These are phyloP conservation scores for Globisporangium lucens DNA, from an alignment of 352 stramenopile species.

Conservation along the genomic window DNA sequence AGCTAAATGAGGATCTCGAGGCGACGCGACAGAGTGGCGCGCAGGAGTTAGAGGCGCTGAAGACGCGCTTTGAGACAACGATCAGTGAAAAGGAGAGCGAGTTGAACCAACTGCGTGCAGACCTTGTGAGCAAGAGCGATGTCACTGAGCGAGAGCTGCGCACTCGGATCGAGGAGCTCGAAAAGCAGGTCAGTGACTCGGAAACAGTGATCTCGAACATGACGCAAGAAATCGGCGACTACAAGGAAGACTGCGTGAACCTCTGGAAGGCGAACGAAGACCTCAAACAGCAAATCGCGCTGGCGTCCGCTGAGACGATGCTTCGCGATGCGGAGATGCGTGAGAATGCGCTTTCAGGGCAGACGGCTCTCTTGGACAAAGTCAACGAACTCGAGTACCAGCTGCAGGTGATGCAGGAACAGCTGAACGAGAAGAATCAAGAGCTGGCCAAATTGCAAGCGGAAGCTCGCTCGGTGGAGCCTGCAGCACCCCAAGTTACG, in stretches of 20 bases:
- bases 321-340: constrained; percentile 54
- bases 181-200: constrained; percentile 29
- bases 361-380: constrained; percentile 48
- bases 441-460: constrained; percentile 37
- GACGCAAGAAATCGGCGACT: constrained; percentile 63
- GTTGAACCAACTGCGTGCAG: constrained; percentile 21
- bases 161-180: constrained; percentile 34
- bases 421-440: constrained; percentile 57
- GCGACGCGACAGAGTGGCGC: constrained; percentile 9
- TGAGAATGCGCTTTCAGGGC: constrained; percentile 49
- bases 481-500: neutral
- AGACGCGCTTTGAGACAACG: constrained; percentile 14
- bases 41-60: constrained; percentile 18
- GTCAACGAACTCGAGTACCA: constrained; percentile 59
- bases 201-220: constrained; percentile 26
- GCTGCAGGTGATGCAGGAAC: constrained; percentile 55
- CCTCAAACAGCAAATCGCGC: constrained; percentile 68
- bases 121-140: constrained; percentile 23
- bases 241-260: constrained; percentile 78
- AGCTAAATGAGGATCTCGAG: constrained; percentile 16
- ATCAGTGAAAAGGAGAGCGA: constrained; percentile 26
- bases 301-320: constrained; percentile 53
- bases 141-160: constrained; percentile 20
- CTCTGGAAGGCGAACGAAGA: constrained; percentile 80
- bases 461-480: constrained; percentile 19